Base-by-base conservation (phyloP, 1,284 basidiomycete genomes). In the Xerocomus nothofagi region DNA sequence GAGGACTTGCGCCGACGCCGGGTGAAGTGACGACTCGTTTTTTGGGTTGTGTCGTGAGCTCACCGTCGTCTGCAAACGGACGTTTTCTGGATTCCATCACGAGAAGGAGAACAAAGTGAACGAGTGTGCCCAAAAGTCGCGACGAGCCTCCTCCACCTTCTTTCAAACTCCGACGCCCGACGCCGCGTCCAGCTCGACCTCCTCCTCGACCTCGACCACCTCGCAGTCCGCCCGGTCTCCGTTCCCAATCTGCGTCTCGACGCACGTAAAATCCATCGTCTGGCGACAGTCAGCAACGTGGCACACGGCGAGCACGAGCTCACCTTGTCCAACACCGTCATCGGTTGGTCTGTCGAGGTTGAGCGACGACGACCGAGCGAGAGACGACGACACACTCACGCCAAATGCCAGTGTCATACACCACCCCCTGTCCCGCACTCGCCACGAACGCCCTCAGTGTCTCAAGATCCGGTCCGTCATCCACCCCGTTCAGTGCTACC, bases 241-340 rank as follows among this genome's bases (percentile, higher is more conserved):
- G 56, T 87, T 77, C 15, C 89, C 91, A 50, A 91, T 82, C 66
- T 93, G 90, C 30, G 90, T 91, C 70, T 93, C 91, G 3, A 93
- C 81, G 55, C 88, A 89, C 24, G 84, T 79, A 61, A 93, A 84
- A 60, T 93, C 90, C 69, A 93, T 79, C 3, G 76, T 66, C 86
- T 91, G n/a, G n/a, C n/a, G n/a, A n/a, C n/a, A n/a, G n/a, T n/a
- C n/a, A n/a, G n/a, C n/a, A n/a, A n/a, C n/a, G n/a, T n/a, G n/a
- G n/a, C n/a, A n/a, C n/a, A n/a, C n/a, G n/a, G n/a, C n/a, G n/a
- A n/a, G n/a, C n/a, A n/a, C n/a, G n/a, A n/a, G n/a, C n/a, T n/a
- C n/a, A n/a, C 26, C 71, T 80, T 81, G 59, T 84, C 81, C 49
- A 93, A 70, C 8, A 88, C 86, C 33, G 89, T 83, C 82, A 93